phyloP scores from a whole-genome alignment of 305 asterid genomes.

The Stenogyne calaminthoides region DNA sequence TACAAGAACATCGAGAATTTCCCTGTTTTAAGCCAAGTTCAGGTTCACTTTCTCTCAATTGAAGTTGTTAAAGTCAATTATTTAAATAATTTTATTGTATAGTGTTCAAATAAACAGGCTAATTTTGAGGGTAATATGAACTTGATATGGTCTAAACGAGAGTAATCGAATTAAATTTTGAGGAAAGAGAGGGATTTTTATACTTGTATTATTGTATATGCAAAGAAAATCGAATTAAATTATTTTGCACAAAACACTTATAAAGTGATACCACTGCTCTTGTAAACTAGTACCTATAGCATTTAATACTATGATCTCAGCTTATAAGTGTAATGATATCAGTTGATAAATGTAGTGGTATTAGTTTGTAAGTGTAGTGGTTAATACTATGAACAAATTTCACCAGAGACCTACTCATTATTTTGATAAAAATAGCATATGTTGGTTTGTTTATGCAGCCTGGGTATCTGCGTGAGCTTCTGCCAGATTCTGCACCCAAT shows the following conservation, averaged over 20 bases:
- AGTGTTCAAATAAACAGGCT: neutral
- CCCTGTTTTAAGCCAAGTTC: slow-evolving; percentile 96
- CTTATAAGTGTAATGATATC: too few species aligned
- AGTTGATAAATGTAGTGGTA: too few species aligned
- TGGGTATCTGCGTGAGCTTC: slow-evolving; percentile 82
- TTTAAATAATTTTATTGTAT: neutral
- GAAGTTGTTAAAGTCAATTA: neutral
- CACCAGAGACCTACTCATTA: too few species aligned
- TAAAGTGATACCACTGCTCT: too few species aligned
- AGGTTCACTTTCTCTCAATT: slow-evolving; percentile 42
- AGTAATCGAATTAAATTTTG: neutral
- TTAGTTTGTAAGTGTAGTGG: too few species aligned
- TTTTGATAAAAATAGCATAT: neutral
- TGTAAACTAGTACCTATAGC: too few species aligned
- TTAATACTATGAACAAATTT: too few species aligned
- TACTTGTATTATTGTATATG: neutral
- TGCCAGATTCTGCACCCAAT: slow-evolving; percentile 84
- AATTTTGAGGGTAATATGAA: neutral
- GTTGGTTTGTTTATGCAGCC: slow-evolving; percentile 57
- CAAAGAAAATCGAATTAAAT: neutral
- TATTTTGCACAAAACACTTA: too few species aligned
- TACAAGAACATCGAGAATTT: slow-evolving; percentile 76
- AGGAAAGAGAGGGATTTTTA: neutral
- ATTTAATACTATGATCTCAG: too few species aligned
- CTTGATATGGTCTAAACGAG: neutral